These are phyloP conservation scores for Lactifluus hygrophoroides DNA, from an alignment of 768 basidiomycete genomes.

Conservation along the genomic window DNA sequence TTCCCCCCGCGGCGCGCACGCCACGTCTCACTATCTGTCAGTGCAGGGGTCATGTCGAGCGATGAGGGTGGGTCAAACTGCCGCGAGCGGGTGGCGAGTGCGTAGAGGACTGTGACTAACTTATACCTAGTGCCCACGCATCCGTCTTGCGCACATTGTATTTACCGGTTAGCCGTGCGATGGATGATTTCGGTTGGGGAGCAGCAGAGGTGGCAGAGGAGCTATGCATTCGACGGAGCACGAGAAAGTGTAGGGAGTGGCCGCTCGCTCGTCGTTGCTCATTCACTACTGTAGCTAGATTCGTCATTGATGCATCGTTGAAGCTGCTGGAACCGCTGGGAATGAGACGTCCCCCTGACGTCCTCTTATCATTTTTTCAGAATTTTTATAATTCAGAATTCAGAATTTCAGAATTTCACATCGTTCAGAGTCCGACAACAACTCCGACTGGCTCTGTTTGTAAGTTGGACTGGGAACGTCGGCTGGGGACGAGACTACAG, in stretches of 20 bases:
- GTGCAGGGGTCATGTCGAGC: slow-evolving; percentile 22
- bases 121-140: slow-evolving; percentile 86
- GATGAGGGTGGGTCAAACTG: slow-evolving; percentile 49
- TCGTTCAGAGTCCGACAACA: too few relatives aligned
- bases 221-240: slow-evolving; percentile 9
- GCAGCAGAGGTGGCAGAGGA: background rate
- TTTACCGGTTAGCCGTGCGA: slow-evolving; percentile 33
- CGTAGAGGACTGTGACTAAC: slow-evolving; percentile 81
- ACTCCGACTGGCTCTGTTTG: too few relatives aligned
- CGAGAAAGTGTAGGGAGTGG: slow-evolving; percentile 17
- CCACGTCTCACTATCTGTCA: slow-evolving; percentile 30
- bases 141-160: slow-evolving; percentile 86
- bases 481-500: too few relatives aligned
- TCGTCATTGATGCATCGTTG: too few relatives aligned
- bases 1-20: slow-evolving; percentile 46
- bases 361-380: too few relatives aligned
- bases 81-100: slow-evolving; percentile 56
- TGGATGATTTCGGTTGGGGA: slow-evolving; percentile 29
- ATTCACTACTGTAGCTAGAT: too few relatives aligned
- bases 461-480: too few relatives aligned
- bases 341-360: too few relatives aligned
- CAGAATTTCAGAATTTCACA: too few relatives aligned
- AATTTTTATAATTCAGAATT: too few relatives aligned
- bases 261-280: slow-evolving; percentile 21
- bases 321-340: too few relatives aligned